Base-by-base conservation (phyloP, 352 stramenopile genomes). In the Pseudoperonospora humuli region DNA sequence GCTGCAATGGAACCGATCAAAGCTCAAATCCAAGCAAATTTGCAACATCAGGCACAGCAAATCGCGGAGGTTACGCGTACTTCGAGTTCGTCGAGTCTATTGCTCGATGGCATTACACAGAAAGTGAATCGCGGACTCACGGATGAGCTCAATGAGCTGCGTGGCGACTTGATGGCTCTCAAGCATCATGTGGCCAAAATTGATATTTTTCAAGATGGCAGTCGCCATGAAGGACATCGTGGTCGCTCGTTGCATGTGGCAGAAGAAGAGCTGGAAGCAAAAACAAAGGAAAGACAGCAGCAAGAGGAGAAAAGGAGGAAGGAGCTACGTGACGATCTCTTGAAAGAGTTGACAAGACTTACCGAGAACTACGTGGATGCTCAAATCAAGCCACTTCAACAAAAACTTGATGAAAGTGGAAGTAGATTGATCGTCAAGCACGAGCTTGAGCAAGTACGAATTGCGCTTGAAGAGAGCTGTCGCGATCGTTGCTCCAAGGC, bases 1-100 rank as follows among this genome's bases (percentile, higher is more conserved):
- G 71, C 76, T 13, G 67, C 74, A 0, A 83, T 89, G 35, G 76
- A 92, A 26, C 80, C 76, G 0, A 77, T 89, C 36, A 92, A 89
- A 39, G 76, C 75, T 0, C 71, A 87, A 35, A 50, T 89, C 10
- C 74, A 92, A 39, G 74, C 76, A 5, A 82, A 74, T 39, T 21
- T 84, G 21, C 70, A 88, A 31, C 75, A 89, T 36, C 77, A 92
- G 42, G 70, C 70, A 0, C 70, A 81, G 9, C 71, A 89, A 29
- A 71, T 92, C n/a, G 68, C 68, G 2, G 79, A 92, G 7, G 54
- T 86, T 15, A 72, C 73, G 19, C 59, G 75, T 10, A 75, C 52
- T 0, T 60, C 70, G 2, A 86, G 72, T 34, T 84, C 70, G 0
- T 81, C 70, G 35, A 67, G 53, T 21, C 49, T 84, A 18, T 33